Base-by-base conservation (phyloP, 768 basidiomycete species). In the Coprinellus micaceus region DNA sequence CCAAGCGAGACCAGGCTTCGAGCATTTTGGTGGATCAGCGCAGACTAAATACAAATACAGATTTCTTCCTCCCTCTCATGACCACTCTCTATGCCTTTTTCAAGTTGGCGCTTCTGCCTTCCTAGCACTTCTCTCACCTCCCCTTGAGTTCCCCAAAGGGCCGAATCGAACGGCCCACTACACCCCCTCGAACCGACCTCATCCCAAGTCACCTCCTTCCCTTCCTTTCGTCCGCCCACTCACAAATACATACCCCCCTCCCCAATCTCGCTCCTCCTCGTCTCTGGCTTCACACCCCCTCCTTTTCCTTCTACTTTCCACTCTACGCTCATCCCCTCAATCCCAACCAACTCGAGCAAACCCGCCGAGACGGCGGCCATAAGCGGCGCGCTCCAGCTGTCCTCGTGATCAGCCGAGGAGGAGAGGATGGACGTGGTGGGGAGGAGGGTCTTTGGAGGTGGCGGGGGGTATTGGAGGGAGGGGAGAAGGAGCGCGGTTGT, bases 161-260 rank as follows among this genome's bases (percentile, higher is more conserved):
- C n/a, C n/a, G n/a, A n/a, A n/a, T n/a, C n/a, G n/a, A n/a, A n/a
- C n/a, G n/a, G n/a, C n/a, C n/a, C n/a, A n/a, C n/a, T n/a, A n/a
- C n/a, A n/a, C n/a, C n/a, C n/a, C n/a, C n/a, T n/a, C n/a, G n/a
- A n/a, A n/a, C n/a, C n/a, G n/a, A n/a, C n/a, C n/a, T n/a, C n/a
- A n/a, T n/a, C n/a, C n/a, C n/a, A n/a, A n/a, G n/a, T n/a, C n/a
- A n/a, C n/a, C n/a, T n/a, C n/a, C n/a, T n/a, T n/a, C n/a, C 36
- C 17, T 37, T 37, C 36, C 9, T 52, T 41, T 52, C 26, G 29
- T 47, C 36, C 29, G 29, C 39, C n/a, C 33, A 1, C 26, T 70
- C 58, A 81, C 56, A 82, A 79, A 58, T 82, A 82, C 79, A 82
- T 80, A 21, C 77, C 69, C 2, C 77, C 77, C 36, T 83, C 82